Conservation (phyloP, 768 basidiomycete genomes). For the Pulveroboletus sp. region DNA sequence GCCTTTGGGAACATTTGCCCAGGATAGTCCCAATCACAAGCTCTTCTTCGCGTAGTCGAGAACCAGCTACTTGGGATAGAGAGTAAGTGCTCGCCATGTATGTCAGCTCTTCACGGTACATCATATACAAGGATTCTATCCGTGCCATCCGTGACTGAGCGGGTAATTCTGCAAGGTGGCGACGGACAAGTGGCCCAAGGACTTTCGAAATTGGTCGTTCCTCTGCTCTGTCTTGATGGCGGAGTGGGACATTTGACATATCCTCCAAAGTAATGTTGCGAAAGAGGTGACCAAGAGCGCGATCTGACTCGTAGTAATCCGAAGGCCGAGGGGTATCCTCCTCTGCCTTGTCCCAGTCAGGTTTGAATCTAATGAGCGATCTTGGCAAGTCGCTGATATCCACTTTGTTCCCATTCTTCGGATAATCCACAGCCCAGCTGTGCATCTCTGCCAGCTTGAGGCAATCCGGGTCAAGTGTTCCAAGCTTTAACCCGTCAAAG, state of each 20-base stretch:
- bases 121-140: conserved; percentile 17
- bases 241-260: conserved; percentile 15
- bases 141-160: neutral
- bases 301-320: conserved; percentile 67
- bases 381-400: conserved; percentile 50
- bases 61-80: conserved; percentile 51
- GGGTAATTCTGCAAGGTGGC: conserved; percentile 12
- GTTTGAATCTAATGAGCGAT: conserved; percentile 59
- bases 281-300: conserved; percentile 69
- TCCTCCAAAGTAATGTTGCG: conserved; percentile 52
- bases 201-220: conserved; percentile 30
- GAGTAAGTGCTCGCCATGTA: conserved; percentile 71
- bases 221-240: conserved; percentile 11
- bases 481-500: conserved; percentile 37
- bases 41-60: conserved; percentile 64
- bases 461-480: conserved; percentile 57
- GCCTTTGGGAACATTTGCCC: conserved; percentile 58
- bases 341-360: conserved; percentile 73
- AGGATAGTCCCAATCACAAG: conserved; percentile 72
- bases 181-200: conserved; percentile 20
- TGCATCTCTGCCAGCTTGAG: conserved; percentile 52
- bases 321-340: conserved; percentile 46
- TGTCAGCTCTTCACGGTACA: conserved; percentile 59
- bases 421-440: conserved; percentile 70
- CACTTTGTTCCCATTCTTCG: conserved; percentile 70